Percentiles rank a stretch among this genome's conserved stretches.
Conservation (phyloP, 768 basidiomycete genomes). For the Solioccasus polychromus region DNA sequence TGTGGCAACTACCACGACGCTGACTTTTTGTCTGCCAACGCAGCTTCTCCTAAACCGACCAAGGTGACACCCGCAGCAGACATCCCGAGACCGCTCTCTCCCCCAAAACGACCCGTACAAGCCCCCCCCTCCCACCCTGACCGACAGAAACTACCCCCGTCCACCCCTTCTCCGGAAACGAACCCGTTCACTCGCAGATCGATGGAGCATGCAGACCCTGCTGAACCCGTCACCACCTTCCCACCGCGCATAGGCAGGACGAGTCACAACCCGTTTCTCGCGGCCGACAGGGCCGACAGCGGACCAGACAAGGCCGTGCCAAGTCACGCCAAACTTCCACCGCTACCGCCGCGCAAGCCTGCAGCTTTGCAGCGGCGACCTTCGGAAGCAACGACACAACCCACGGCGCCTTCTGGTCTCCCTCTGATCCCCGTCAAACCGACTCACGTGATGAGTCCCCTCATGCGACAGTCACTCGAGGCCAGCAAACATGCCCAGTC, state of each 20-base stretch:
- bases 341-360: slow-evolving; percentile 36
- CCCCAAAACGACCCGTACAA: slow-evolving; percentile 20
- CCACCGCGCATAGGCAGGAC: slow-evolving; percentile 20
- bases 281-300: slow-evolving; percentile 19
- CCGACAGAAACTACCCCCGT: slow-evolving; percentile 22
- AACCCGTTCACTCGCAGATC: slow-evolving; percentile 29
- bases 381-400: slow-evolving; percentile 13
- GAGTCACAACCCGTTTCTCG: slow-evolving; percentile 33
- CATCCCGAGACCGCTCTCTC: slow-evolving; percentile 15
- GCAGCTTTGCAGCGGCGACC: slow-evolving; percentile 17
- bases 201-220: slow-evolving; percentile 17
- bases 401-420: slow-evolving; percentile 7
- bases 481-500: slow-evolving; percentile 71
- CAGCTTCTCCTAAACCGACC: slow-evolving; percentile 18
- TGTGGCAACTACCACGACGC: not conserved
- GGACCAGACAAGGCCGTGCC: slow-evolving; percentile 5
- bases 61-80: slow-evolving; percentile 8
- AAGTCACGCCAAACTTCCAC: slow-evolving; percentile 25
- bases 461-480: slow-evolving; percentile 73
- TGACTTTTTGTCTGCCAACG: slow-evolving; percentile 8
- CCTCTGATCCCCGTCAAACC: slow-evolving; percentile 26
- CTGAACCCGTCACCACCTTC: not conserved
- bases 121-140: slow-evolving; percentile 30
- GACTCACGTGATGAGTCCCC: slow-evolving; percentile 52
- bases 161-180: slow-evolving; percentile 23